Percentiles rank a stretch among this genome's conserved stretches.
phyloP scores from a whole-genome alignment of 2,329 filamentous ascomycete species.

The Ophiobolus disseminans region DNA sequence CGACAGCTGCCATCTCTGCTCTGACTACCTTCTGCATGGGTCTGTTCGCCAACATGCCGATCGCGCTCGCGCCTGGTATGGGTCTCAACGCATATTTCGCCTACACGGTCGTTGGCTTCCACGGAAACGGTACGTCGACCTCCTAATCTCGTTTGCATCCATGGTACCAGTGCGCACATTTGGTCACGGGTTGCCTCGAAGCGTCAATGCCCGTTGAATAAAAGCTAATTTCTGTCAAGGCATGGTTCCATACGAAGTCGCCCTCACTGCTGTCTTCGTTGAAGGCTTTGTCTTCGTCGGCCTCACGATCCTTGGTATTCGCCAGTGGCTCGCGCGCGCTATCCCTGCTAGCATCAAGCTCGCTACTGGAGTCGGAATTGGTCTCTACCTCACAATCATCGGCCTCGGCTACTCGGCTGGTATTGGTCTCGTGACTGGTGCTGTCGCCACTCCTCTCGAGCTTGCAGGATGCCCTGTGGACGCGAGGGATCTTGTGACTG shows the following conservation, averaged over 20 bases:
- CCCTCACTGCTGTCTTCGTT: constrained; percentile 85
- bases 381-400: constrained; percentile 79
- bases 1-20: constrained; percentile 81
- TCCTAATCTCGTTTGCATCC: too few species aligned
- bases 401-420: constrained; percentile 81
- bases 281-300: constrained; percentile 86
- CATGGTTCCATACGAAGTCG: constrained; percentile 74
- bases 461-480: constrained; percentile 75
- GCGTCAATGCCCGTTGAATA: too few species aligned
- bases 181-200: too few species aligned
- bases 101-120: constrained; percentile 78
- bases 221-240: constrained; percentile 19
- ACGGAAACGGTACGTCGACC: constrained; percentile 67
- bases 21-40: constrained; percentile 85
- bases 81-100: constrained; percentile 88
- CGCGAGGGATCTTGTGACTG: constrained; percentile 41
- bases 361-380: constrained; percentile 84
- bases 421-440: constrained; percentile 78
- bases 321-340: constrained; percentile 72
- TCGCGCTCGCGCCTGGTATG: constrained; percentile 77
- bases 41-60: constrained; percentile 79
- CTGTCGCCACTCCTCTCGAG: constrained; percentile 71
- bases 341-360: constrained; percentile 87
- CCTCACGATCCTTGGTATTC: constrained; percentile 74
- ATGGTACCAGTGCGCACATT: too few species aligned